Conservation (phyloP, 2,329 filamentous ascomycete species). For the Aspergillus persii region DNA sequence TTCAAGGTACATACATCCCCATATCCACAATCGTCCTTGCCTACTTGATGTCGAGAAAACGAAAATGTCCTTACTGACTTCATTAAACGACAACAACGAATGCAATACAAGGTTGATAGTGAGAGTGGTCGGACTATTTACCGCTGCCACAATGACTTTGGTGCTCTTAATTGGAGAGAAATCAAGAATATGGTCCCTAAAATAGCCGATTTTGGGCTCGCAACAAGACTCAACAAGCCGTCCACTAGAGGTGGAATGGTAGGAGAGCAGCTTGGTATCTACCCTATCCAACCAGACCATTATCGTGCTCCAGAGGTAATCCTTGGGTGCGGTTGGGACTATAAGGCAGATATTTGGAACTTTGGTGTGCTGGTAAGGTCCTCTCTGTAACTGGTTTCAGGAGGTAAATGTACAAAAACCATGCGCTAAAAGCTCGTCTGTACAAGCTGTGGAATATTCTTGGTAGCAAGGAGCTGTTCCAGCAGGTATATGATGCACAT, state of each 20-base stretch:
- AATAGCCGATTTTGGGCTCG: conserved; percentile 23
- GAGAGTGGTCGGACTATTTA: conserved; percentile 18
- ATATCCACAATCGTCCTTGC: no score
- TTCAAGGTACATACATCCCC: conserved; percentile 15
- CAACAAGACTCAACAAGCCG: conserved; percentile 11
- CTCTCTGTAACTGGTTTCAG: neutral
- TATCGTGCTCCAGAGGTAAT: conserved; percentile 38
- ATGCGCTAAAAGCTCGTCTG: no score
- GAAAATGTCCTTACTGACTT: conserved; percentile 15
- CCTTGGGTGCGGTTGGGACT: conserved; percentile 34
- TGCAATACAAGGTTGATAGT: conserved; percentile 16
- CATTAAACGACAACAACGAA: conserved; percentile 20
- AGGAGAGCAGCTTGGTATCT: conserved; percentile 26
- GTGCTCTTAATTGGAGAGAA: conserved; percentile 13
- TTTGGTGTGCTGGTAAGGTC: conserved; percentile 33
- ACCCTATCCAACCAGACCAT: conserved; percentile 43
- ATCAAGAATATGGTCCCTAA: conserved; percentile 19
- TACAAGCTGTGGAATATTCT: conserved; percentile 35
- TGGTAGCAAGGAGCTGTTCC: conserved; percentile 31
- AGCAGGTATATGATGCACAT: conserved; percentile 27
- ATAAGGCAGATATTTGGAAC: conserved; percentile 39
- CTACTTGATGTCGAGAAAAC: conserved; percentile 19
- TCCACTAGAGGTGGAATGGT: conserved; percentile 3
- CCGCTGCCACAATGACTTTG: conserved; percentile 23
- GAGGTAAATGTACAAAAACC: no score